Evolutionary conservation across 2,329 filamentous ascomycete species (phyloP).

Genomic region (Hypoxylon sp.): DNA sequence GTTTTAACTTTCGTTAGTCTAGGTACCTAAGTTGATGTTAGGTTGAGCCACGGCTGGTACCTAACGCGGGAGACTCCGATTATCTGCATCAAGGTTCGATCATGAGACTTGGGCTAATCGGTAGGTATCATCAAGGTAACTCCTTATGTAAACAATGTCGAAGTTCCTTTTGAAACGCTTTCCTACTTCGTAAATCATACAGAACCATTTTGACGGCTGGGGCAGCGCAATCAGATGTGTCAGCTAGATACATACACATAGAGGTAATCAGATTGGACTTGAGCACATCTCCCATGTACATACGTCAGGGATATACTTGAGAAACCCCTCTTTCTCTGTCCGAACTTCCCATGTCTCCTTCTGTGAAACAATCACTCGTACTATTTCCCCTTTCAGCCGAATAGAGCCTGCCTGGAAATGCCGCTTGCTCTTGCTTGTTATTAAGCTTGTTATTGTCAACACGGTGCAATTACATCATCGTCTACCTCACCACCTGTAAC

Average conservation of each 20-base stretch:
- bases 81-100: conserved; percentile 48
- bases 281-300: neutral
- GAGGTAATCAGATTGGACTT: too few relatives aligned
- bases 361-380: conserved; percentile 5
- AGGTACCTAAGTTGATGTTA: conserved; percentile 19
- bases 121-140: conserved; percentile 19
- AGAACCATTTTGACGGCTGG: neutral
- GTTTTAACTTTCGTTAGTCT: conserved; percentile 29
- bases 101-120: conserved; percentile 40
- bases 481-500: neutral
- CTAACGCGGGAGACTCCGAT: conserved; percentile 43
- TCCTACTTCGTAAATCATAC: conserved; percentile 1
- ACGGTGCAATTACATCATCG: conserved; percentile 30
- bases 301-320: conserved; percentile 22
- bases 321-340: conserved; percentile 39
- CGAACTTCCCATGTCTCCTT: conserved; percentile 24
- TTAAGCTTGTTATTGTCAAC: conserved; percentile 15
- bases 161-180: conserved; percentile 4
- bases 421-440: neutral
- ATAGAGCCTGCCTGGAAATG: neutral
- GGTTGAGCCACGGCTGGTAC: conserved; percentile 25
- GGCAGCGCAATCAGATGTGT: neutral
- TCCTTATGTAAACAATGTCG: neutral
- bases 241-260: neutral
- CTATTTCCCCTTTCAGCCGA: neutral